Conservation (phyloP, 202 grass and related monocot genomes). For the Hordeum pubiflorum region DNA sequence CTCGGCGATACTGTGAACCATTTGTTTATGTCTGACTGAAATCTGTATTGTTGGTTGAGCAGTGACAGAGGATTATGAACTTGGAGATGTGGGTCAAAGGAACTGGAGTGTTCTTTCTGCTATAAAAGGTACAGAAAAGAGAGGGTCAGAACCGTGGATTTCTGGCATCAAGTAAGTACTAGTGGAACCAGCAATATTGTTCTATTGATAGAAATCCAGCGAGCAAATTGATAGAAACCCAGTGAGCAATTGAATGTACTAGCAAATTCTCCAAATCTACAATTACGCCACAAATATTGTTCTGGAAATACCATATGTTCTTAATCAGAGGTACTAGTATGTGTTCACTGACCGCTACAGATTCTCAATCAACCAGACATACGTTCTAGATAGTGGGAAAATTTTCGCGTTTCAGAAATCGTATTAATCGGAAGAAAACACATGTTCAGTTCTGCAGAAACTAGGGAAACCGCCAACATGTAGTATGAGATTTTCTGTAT, state of each 20-base stretch:
- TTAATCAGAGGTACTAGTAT: not conserved
- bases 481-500: not conserved
- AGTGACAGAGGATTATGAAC: not conserved
- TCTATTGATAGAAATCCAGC: not conserved
- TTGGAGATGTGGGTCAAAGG: not conserved
- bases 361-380: not conserved
- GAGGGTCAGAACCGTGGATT: not conserved
- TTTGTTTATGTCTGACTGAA: not conserved
- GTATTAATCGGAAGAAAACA: not conserved
- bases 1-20: not conserved
- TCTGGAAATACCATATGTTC: not conserved
- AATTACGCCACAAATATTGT: not conserved
- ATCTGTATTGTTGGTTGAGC: not conserved
- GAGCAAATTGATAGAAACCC: no score
- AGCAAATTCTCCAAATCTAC: not conserved
- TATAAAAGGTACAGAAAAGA: not conserved
- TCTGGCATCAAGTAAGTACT: not conserved
- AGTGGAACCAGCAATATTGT: not conserved
- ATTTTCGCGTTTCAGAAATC: not conserved
- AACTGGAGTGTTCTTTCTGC: constrained; percentile 6
- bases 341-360: not conserved
- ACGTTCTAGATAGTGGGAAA: not conserved
- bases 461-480: no score
- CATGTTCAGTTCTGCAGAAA: not conserved
- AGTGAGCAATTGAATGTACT: not conserved